Evolutionary conservation across 495 filamentous ascomycete genomes (phyloP).

Genomic region (Daldinia caldariorum): DNA sequence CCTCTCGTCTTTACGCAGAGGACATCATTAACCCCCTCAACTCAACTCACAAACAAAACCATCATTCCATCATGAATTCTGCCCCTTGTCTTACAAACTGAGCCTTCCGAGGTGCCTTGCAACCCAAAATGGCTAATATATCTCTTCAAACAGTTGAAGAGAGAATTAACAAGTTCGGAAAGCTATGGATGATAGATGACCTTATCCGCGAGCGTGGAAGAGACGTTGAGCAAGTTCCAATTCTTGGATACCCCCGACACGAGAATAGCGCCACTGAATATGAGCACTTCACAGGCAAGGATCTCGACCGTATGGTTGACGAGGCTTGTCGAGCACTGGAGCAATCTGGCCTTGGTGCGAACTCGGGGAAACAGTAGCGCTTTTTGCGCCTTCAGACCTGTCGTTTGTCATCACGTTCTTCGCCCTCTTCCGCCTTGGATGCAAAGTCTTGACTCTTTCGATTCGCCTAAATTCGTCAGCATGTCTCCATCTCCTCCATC

Average conservation of each 20-base stretch:
- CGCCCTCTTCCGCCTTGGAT: constrained; percentile 66
- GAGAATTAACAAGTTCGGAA: constrained; percentile 39
- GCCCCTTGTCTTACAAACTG: neutral
- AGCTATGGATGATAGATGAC: constrained; percentile 60
- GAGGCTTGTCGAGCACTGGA: constrained; percentile 48
- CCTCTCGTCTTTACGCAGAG: neutral
- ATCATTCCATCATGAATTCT: too few relatives aligned
- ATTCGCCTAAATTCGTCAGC: constrained; percentile 64
- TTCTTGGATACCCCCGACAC: constrained; percentile 62
- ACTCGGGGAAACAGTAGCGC: constrained; percentile 57
- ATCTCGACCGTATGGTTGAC: constrained; percentile 65
- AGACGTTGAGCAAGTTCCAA: constrained; percentile 60
- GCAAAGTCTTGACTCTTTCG: constrained; percentile 67
- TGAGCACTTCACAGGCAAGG: constrained; percentile 61
- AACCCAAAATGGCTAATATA: constrained; percentile 43
- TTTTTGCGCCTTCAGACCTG: constrained; percentile 65
- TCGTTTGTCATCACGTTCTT: constrained; percentile 67
- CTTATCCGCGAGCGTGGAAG: constrained; percentile 60
- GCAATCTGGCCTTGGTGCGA: constrained; percentile 50
- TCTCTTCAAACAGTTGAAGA: constrained; percentile 43
- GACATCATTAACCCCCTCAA: neutral
- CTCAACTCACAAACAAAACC: neutral
- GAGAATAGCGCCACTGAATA: constrained; percentile 52
- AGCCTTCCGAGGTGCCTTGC: neutral
- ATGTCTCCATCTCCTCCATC: constrained; percentile 61